Base-by-base conservation (phyloP, 495 filamentous ascomycete species). In the Aspergillus coremiiformis region DNA sequence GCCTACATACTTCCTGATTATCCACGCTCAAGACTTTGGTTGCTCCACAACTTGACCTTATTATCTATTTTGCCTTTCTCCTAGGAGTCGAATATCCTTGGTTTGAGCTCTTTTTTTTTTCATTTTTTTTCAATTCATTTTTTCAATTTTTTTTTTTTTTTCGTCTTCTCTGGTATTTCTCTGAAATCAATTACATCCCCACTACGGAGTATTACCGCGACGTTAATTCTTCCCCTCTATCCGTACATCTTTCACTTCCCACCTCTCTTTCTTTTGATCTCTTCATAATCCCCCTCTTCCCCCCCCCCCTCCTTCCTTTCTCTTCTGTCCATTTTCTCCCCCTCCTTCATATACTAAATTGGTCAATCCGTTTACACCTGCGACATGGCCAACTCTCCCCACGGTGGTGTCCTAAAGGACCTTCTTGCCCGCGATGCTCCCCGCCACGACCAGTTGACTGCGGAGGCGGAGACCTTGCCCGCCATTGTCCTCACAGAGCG, bases 371-470 rank as follows among this genome's bases (percentile, higher is more conserved):
- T 17, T 26, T 42, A 1, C 35, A 21, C 42, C 24, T 39, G 15
- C 55, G 72, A 53, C 60, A 86, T 85, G 83, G 83, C 83, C 60
- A 86, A 95, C 76, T 66, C 86, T 69, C 93, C 93, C 49, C 93
- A 98, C 73, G 93, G 93, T 74, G 93, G 94, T 68, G 78, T 92
- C 73, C 85, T 98, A 58, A 97, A 96, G 82, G 93, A 98, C 77
- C 81, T 98, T 61, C 68, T 97, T 52, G 92, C 92, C 30, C 83
- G 93, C 72, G 93, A 98, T 80, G 76, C 81, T 47, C 83, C 84
- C 47, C 82, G 85, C 57, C 84, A 92, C 42, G 71, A 76, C 29
- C 70, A 94, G 70, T 84, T 98, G 47, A 76, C 74, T 8, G 81
- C 76, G 22, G 93, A 98, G 71, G 90, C 92, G 9, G 91, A 95